A percentile compares a stretch with the other conserved stretches of the same genome.
Evolutionary conservation across 1,139 yeast genomes (phyloP).

Genomic region (Dujonia santamariae): DNA sequence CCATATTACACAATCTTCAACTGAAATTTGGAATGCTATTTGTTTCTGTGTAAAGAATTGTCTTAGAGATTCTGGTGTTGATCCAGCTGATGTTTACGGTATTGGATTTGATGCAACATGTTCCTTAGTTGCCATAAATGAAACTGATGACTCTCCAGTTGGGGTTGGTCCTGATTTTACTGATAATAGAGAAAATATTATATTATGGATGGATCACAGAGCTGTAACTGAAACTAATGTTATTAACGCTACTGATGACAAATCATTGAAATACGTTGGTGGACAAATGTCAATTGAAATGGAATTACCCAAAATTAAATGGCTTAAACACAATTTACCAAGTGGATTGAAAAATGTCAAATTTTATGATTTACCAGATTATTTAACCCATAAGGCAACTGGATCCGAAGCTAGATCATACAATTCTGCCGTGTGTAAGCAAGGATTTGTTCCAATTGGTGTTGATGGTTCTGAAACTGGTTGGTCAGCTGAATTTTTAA

Average conservation of each 20-base stretch:
- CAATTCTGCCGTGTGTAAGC: constrained; percentile 92
- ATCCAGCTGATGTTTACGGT: constrained; percentile 67
- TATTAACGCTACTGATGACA: constrained; percentile 78
- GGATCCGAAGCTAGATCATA: constrained; percentile 81
- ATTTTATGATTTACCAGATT: constrained; percentile 92
- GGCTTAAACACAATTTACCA: constrained; percentile 89
- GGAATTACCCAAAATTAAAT: constrained; percentile 96
- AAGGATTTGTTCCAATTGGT: constrained; percentile 90
- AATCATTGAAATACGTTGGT: constrained; percentile 85
- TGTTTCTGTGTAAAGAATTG: constrained; percentile 78
- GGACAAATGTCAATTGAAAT: constrained; percentile 97
- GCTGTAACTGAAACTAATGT: constrained; percentile 82
- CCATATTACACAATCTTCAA: constrained; percentile 78
- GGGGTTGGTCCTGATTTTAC: constrained; percentile 91
- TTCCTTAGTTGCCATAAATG: constrained; percentile 79
- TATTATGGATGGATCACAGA: constrained; percentile 98
- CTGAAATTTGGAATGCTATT: constrained; percentile 91
- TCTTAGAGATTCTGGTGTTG: constrained; percentile 69
- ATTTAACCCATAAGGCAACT: constrained; percentile 85
- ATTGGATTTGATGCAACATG: constrained; percentile 98
- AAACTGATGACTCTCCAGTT: constrained; percentile 63
- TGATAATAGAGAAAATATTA: constrained; percentile 72
- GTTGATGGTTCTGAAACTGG: constrained; percentile 83
- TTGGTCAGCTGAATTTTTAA: constrained; percentile 82
- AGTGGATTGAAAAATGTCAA: constrained; percentile 63